Evolutionary conservation across 805 yeast species (phyloP).

Genomic region (Ogataea saltuana): DNA sequence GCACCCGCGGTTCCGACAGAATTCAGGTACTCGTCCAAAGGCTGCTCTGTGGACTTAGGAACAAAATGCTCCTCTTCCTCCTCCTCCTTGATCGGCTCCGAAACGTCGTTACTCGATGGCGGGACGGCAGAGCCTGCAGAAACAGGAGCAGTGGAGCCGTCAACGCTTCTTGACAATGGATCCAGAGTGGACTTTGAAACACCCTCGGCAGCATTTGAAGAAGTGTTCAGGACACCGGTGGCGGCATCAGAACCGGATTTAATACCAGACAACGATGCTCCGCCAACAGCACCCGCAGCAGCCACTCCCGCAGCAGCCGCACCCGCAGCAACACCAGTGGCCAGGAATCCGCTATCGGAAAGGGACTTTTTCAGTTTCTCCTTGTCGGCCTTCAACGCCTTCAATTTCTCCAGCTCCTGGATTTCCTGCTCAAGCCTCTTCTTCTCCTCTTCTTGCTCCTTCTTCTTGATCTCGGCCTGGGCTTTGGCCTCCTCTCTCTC

Average conservation of each 20-base stretch:
- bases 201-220: slow-evolving; percentile 23
- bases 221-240: slow-evolving; percentile 26
- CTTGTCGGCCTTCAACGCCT: slow-evolving; percentile 42
- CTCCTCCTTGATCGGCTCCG: slow-evolving; percentile 37
- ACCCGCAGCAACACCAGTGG: slow-evolving; percentile 25
- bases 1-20: slow-evolving; percentile 8
- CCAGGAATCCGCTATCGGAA: slow-evolving; percentile 4
- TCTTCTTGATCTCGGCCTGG: slow-evolving; percentile 30
- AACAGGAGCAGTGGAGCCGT: slow-evolving; percentile 17
- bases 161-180: slow-evolving; percentile 18
- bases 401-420: slow-evolving; percentile 41
- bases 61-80: slow-evolving; percentile 14
- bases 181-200: slow-evolving; percentile 5
- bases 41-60: slow-evolving; percentile 22
- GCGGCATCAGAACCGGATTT: slow-evolving; percentile 19
- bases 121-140: slow-evolving; percentile 10
- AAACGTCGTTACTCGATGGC: slow-evolving; percentile 24
- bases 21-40: slow-evolving; percentile 22
- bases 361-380: slow-evolving; percentile 35
- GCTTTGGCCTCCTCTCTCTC: slow-evolving; percentile 30
- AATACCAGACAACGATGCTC: no score
- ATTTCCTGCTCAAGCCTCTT: slow-evolving; percentile 43
- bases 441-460: slow-evolving; percentile 33
- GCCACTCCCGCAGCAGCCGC: slow-evolving; percentile 23
- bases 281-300: slow-evolving; percentile 29